Base-by-base conservation (phyloP, 2,329 filamentous ascomycete species). In the Pseudocercospora fuligena region DNA sequence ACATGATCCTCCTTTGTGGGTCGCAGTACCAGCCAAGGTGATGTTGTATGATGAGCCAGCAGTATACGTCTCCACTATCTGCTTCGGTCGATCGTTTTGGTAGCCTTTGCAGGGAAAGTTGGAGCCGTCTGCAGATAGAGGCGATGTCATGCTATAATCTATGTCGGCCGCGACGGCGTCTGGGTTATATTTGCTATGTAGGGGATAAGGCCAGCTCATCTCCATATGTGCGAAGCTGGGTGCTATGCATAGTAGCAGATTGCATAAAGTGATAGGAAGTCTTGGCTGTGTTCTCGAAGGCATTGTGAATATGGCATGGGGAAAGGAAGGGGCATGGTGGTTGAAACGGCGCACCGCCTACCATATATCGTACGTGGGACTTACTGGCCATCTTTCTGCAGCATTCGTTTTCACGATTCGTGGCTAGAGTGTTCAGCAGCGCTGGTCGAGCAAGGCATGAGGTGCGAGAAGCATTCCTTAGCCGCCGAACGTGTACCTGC, bases 101-200 rank as follows among this genome's bases (percentile, higher is more conserved):
- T 88, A 88, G 11, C 89, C 89, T 82, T 93, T 93, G 86, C 92
- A 95, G 5, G 92, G 90, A 78, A 88, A 95, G 79, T 93, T 86
- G 66, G 83, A 82, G 27, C 90, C 89, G 66, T 83, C 81, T 21
- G 82, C 75, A 1, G 80, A 76, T 57, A 95, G 84, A 2, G 92
- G 92, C 16, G 84, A 83, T 40, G 88, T 92, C 81, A 92, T 92
- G 72, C 86, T 87, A 82, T 90, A 92, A 81, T 94, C 90, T 75
- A 87, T 84, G 61, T 72, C 51, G 63, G 84, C 78, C 63, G 80
- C 79, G 12, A 73, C 69, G 40, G 78, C 79, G 51, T 81, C 76
- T 19, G 82, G 81, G 70, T 87, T 83, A 54, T 82, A 77, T 60
- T 82, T 83, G 72, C 82, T 85, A 66, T 82, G 82, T 25, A 88